These are phyloP conservation scores for Bipolaris victoriae DNA, from an alignment of 2,329 filamentous ascomycete species.

Conservation along the genomic window DNA sequence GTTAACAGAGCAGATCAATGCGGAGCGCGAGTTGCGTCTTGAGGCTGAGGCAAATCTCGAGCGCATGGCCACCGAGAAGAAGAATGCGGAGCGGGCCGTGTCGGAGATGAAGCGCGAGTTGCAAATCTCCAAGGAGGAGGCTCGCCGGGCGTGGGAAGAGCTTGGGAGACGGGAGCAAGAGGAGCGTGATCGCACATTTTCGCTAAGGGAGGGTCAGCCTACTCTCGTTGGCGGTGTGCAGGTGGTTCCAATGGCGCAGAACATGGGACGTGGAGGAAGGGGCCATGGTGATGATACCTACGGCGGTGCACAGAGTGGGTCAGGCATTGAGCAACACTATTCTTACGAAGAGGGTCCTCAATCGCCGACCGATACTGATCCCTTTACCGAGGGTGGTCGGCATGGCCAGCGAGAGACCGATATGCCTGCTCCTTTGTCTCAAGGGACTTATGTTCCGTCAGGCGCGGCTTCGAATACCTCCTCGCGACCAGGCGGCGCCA, in stretches of 20 bases:
- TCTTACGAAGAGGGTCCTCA: constrained; percentile 55
- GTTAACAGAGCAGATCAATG: constrained; percentile 71
- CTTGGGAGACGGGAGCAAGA: constrained; percentile 91
- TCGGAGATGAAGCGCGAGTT: constrained; percentile 91
- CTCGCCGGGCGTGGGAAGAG: constrained; percentile 95
- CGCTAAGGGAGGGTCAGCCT: constrained; percentile 84
- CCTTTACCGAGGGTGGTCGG: constrained; percentile 60
- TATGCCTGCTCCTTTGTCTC: constrained; percentile 35
- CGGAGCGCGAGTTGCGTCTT: constrained; percentile 72
- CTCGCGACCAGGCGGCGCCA: constrained; percentile 25
- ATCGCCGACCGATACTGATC: constrained; percentile 66
- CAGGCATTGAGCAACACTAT: constrained; percentile 53
- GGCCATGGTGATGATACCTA: constrained; percentile 45
- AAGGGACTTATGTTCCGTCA: constrained; percentile 46
- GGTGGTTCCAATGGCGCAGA: constrained; percentile 89
- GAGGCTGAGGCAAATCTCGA: constrained; percentile 71
- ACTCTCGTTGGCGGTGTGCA: constrained; percentile 92
- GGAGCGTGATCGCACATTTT: constrained; percentile 83
- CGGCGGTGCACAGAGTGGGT: constrained; percentile 38
- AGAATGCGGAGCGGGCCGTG: constrained; percentile 76
- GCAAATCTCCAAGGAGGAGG: constrained; percentile 94
- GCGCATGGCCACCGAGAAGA: constrained; percentile 71
- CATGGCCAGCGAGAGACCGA: constrained; percentile 41
- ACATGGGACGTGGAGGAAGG: constrained; percentile 56
- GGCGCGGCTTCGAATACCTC: constrained; percentile 32